phyloP scores from a whole-genome alignment of 257 asterid species.

The Asclepias syriaca region DNA sequence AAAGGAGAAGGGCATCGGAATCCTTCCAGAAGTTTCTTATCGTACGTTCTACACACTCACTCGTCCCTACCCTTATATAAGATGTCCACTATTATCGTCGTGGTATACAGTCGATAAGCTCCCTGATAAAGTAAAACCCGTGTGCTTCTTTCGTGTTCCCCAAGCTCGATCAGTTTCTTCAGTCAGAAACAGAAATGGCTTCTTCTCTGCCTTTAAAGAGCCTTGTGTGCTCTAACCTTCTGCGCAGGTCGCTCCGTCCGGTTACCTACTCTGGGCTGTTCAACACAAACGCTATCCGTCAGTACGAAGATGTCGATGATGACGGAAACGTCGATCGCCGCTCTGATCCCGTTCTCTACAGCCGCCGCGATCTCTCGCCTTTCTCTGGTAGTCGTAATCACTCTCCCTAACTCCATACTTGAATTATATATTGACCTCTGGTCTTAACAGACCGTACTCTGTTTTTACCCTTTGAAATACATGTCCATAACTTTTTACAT shows the following conservation, averaged over 20 bases:
- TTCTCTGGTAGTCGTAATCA: not conserved
- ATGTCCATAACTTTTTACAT: not conserved
- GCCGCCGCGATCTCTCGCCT: not conserved
- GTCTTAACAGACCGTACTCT: not conserved
- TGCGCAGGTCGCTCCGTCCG: not conserved
- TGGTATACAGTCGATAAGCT: not conserved
- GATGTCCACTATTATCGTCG: not conserved
- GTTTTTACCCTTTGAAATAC: not conserved
- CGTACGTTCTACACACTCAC: not conserved
- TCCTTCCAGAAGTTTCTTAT: constrained; percentile 11
- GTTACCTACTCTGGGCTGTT: not conserved
- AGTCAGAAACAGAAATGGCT: constrained; percentile 4
- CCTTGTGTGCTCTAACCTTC: constrained; percentile 2
- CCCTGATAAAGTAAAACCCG: not conserved
- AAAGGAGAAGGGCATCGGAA: not conserved
- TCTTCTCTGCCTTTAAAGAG: constrained; percentile 13
- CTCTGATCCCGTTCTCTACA: not conserved
- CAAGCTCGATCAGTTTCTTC: not conserved
- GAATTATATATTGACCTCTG: not conserved
- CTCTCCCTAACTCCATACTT: not conserved
- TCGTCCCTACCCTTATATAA: not conserved
- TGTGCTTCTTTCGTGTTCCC: not conserved
- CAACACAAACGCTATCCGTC: constrained; percentile 4
- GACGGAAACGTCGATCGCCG: not conserved
- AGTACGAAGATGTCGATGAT: not conserved